Conservation (phyloP, 1,284 basidiomycete genomes). For the Phylloporus sp. region DNA sequence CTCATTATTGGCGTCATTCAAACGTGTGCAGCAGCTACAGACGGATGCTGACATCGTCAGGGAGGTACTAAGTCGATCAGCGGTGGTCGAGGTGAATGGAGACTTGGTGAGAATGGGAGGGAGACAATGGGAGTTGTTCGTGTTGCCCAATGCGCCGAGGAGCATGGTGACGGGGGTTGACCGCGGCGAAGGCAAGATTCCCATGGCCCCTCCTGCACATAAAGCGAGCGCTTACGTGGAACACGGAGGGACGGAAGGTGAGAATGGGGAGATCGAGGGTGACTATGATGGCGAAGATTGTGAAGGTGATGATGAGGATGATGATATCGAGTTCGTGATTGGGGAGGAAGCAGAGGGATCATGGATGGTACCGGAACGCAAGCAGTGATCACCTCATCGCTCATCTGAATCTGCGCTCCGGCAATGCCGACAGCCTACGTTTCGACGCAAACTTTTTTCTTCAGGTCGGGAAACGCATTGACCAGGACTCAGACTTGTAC, state of each 20-base stretch:
- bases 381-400: conserved; percentile 16
- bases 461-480: conserved; percentile 17
- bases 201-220: neutral
- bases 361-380: conserved; percentile 50
- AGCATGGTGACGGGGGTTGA: conserved; percentile 43
- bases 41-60: conserved; percentile 66
- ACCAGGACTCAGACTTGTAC: conserved; percentile 11
- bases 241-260: conserved; percentile 21
- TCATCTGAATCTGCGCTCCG: neutral
- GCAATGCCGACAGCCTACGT: conserved; percentile 12
- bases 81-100: conserved; percentile 73
- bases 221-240: conserved; percentile 7
- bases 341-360: conserved; percentile 42
- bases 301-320: conserved; percentile 54
- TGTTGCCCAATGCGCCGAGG: conserved; percentile 67
- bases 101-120: conserved; percentile 69
- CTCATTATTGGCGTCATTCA: conserved; percentile 82
- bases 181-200: neutral
- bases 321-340: conserved; percentile 57
- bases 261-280: conserved; percentile 28
- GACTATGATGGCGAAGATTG: conserved; percentile 35
- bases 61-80: conserved; percentile 73
- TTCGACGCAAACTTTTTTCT: conserved; percentile 9
- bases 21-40: conserved; percentile 77
- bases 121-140: conserved; percentile 62